A percentile compares a stretch with the other conserved stretches of the same genome.
These are phyloP conservation scores for Cyberlindnera galapagoensis DNA, from an alignment of 805 yeast genomes.

Conservation along the genomic window DNA sequence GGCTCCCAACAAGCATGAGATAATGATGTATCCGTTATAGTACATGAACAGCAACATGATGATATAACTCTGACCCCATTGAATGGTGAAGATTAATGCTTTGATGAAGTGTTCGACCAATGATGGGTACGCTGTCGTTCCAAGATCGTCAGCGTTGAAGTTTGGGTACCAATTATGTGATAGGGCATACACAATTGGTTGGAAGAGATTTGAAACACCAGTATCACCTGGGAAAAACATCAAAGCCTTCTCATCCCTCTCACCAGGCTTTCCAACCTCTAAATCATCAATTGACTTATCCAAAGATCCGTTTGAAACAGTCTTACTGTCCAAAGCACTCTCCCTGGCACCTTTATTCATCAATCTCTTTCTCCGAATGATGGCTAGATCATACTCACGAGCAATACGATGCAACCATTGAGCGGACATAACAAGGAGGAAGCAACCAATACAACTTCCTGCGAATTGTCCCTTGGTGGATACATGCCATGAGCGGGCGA, in stretches of 20 bases:
- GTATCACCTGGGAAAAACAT: conserved; percentile 14
- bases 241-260: conserved; percentile 8
- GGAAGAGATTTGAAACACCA: conserved; percentile 8
- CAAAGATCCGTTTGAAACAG: not conserved
- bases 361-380: conserved; percentile 23
- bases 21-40: conserved; percentile 63
- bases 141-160: conserved; percentile 1
- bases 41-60: conserved; percentile 73
- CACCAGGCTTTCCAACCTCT: conserved; percentile 6
- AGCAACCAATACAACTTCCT: conserved; percentile 69
- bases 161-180: conserved; percentile 25
- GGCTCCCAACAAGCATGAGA: conserved; percentile 58
- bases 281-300: conserved; percentile 2
- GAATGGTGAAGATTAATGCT: conserved; percentile 43
- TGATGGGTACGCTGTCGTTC: conserved; percentile 29
- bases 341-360: conserved; percentile 3
- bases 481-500: conserved; percentile 59
- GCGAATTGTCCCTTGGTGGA: conserved; percentile 55
- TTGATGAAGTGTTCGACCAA: conserved; percentile 46
- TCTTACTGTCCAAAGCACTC: conserved; percentile 3
- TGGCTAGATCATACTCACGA: conserved; percentile 43
- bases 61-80: conserved; percentile 59
- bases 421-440: conserved; percentile 48
- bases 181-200: conserved; percentile 22
- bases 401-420: conserved; percentile 52